phyloP scores from a whole-genome alignment of 495 filamentous ascomycete species.

The Talaromyces ruber region DNA sequence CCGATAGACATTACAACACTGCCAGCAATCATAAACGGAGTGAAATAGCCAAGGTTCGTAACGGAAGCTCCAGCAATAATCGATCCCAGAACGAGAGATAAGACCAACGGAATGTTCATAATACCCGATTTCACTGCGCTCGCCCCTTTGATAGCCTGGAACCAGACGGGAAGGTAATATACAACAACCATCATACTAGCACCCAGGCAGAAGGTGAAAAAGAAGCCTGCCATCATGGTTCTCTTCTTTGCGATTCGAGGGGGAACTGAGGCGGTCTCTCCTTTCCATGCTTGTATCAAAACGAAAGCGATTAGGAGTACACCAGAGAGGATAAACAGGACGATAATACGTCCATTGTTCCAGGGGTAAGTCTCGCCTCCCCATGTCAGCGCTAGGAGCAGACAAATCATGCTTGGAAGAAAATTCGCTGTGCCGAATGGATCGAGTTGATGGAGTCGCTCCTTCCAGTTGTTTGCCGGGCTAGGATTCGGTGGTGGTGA shows the following conservation, averaged over 20 bases:
- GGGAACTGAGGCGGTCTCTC: constrained; percentile 21
- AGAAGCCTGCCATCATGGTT: constrained; percentile 9
- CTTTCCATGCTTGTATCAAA: constrained; percentile 13
- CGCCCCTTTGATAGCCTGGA: constrained; percentile 24
- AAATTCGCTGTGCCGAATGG: constrained; percentile 20
- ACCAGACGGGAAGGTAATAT: constrained; percentile 27
- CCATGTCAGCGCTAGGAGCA: constrained; percentile 34
- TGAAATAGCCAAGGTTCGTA: constrained; percentile 15
- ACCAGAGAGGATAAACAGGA: constrained; percentile 20
- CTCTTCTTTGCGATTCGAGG: constrained; percentile 24
- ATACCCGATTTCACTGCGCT: constrained; percentile 22
- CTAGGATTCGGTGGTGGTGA: constrained; percentile 25
- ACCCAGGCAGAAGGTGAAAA: constrained; percentile 8
- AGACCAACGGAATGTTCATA: constrained; percentile 18
- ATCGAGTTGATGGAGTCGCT: constrained; percentile 17
- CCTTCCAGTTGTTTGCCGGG: constrained; percentile 13
- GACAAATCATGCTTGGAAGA: constrained; percentile 22
- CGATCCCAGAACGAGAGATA: constrained; percentile 3
- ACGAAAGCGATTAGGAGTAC: constrained; percentile 18
- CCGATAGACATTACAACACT: constrained; percentile 18
- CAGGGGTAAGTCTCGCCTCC: constrained; percentile 35
- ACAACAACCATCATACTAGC: constrained; percentile 14
- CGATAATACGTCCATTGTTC: constrained; percentile 26
- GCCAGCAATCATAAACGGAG: constrained; percentile 26
- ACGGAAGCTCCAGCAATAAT: constrained; percentile 9